Base-by-base conservation (phyloP, 2,329 filamentous ascomycete species). In the Gremmenia infestans region DNA sequence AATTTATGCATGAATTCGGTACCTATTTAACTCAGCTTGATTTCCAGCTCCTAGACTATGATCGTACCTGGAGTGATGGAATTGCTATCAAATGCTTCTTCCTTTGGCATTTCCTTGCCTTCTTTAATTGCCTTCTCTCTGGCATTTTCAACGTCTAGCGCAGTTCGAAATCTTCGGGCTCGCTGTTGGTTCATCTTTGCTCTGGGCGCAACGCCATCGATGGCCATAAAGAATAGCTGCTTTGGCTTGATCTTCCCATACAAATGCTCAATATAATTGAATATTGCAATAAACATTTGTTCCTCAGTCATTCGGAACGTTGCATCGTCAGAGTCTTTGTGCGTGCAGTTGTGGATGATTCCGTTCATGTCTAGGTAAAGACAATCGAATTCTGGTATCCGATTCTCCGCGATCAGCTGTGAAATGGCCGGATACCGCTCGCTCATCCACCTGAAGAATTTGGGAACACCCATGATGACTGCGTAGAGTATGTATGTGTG, bases 101-200 rank as follows among this genome's bases (percentile, higher is more conserved):
- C 93, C 69, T 94, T 94, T 32, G 94, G 94, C 79, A 99, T 86
- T 74, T 97, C 89, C 59, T 92, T 79, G 50, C 95, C 95, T 68
- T 97, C 89, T 50, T 78, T 80, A 59, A 97, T 85, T 47, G 94
- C 95, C 81, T 96, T 97, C 57, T 97, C 91, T 72, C 90, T 88
- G 57, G 92, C 91, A 64, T 83, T 82, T 72, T 99, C 94, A 55
- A 83, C 89, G 69, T 99, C 95, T 50, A 97, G 78, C 42, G 94
- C 94, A 23, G 94, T 97, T 68, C 94, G 85, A 73, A 99, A 99
- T 71, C 94, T 88, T 68, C 94, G 87, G 55, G 94, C 89, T 66
- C 94, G 90, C 76, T 99, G 94, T 74, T 99, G 94, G 73, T 99
- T 99, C 94, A 99, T 99, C 80, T 99, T 99, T 65, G 94, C 94